These are phyloP conservation scores for Talaromyces sp. DNA, from an alignment of 2,329 filamentous ascomycete genomes.

Conservation along the genomic window DNA sequence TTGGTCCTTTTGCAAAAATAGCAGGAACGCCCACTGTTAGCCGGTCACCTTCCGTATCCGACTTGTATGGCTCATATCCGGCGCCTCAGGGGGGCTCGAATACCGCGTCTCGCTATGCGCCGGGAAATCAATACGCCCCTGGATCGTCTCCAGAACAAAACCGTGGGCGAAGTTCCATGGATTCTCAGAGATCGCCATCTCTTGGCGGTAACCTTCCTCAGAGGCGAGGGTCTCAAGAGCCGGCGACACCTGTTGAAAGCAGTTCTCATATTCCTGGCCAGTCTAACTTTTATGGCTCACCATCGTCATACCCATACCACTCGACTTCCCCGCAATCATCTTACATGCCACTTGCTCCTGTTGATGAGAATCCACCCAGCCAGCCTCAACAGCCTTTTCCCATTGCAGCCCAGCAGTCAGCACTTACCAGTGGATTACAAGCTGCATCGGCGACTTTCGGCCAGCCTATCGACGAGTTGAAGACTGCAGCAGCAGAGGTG, in stretches of 20 bases:
- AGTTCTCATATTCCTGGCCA: slow-evolving; percentile 26
- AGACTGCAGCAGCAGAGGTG: slow-evolving; percentile 15
- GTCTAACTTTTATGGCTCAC: slow-evolving; percentile 25
- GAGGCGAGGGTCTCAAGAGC: slow-evolving; percentile 33
- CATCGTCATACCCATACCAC: slow-evolving; percentile 26
- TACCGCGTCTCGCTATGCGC: slow-evolving; percentile 38
- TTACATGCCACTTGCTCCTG: slow-evolving; percentile 35
- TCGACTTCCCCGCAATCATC: slow-evolving; percentile 32
- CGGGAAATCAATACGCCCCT: slow-evolving; percentile 40
- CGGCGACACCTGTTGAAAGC: slow-evolving; percentile 26
- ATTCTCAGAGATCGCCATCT: slow-evolving; percentile 40
- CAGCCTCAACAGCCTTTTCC: slow-evolving; percentile 19
- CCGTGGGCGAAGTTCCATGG: slow-evolving; percentile 45
- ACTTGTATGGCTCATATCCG: slow-evolving; percentile 63
- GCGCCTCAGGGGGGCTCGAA: slow-evolving; percentile 29
- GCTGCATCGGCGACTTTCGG: slow-evolving; percentile 17
- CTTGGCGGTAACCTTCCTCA: slow-evolving; percentile 28
- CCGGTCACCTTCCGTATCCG: slow-evolving; percentile 67
- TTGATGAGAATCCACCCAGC: slow-evolving; percentile 30
- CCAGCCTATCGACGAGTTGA: slow-evolving; percentile 16
- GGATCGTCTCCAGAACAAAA: slow-evolving; percentile 49
- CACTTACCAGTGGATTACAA: slow-evolving; percentile 24
- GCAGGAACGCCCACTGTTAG: slow-evolving; percentile 70
- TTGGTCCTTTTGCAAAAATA: slow-evolving; percentile 78
- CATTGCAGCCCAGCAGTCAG: slow-evolving; percentile 17